Evolutionary conservation across 2,329 filamentous ascomycete species (phyloP).

Genomic region (Pseudogymnoascus sp.): DNA sequence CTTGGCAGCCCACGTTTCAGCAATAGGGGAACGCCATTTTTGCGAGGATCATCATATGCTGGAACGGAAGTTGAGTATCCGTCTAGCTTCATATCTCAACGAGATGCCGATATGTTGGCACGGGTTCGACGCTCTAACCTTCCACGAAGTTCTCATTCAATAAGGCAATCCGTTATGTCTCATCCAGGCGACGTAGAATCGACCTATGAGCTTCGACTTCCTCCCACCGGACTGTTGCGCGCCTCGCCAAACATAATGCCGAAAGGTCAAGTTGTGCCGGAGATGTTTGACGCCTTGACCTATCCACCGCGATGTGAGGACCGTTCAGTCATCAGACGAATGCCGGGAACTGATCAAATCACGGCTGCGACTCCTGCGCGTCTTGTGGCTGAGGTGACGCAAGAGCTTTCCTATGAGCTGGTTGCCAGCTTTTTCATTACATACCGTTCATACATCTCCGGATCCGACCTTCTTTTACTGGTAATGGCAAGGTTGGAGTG

Average conservation of each 20-base stretch:
- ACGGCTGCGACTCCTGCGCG: slow-evolving; percentile 84
- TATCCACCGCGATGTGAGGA: slow-evolving; percentile 75
- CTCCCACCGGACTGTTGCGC: slow-evolving; percentile 17
- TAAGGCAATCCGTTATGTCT: slow-evolving; percentile 16
- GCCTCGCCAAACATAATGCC: slow-evolving; percentile 10
- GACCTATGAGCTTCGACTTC: slow-evolving; percentile 11
- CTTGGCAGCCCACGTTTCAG: slow-evolving; percentile 79
- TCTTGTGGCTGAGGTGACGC: slow-evolving; percentile 87
- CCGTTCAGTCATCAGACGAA: slow-evolving; percentile 73
- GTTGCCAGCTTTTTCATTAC: slow-evolving; percentile 97
- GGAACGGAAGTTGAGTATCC: slow-evolving; percentile 65
- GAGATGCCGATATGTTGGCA: slow-evolving; percentile 19
- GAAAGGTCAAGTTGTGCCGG: slow-evolving; percentile 51
- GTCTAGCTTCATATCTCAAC: slow-evolving; percentile 16
- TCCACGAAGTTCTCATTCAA: slow-evolving; percentile 17
- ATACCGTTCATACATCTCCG: slow-evolving; percentile 77
- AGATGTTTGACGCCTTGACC: slow-evolving; percentile 76
- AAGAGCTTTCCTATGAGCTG: slow-evolving; percentile 69
- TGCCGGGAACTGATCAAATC: slow-evolving; percentile 62
- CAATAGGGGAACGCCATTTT: slow-evolving; percentile 63
- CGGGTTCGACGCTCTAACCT: slow-evolving; percentile 4
- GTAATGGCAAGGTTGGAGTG: slow-evolving; percentile 78
- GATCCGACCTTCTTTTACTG: slow-evolving; percentile 70
- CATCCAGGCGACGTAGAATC: slow-evolving; percentile 19
- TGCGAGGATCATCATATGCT: slow-evolving; percentile 74